phyloP scores from a whole-genome alignment of 768 basidiomycete species.

The Sarcodon sp. region DNA sequence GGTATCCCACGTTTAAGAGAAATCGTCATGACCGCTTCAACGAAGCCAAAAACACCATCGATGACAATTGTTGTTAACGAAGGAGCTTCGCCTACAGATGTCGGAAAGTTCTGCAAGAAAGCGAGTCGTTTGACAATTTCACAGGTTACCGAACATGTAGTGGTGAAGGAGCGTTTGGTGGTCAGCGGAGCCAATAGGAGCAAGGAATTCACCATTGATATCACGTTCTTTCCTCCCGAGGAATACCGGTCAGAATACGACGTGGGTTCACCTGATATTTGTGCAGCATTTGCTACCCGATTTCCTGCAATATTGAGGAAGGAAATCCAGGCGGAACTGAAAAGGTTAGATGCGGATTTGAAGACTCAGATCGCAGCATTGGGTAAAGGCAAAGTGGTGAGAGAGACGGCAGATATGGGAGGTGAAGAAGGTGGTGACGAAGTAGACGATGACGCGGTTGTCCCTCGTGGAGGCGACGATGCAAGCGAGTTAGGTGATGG shows the following conservation, averaged over 20 bases:
- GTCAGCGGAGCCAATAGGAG: slow-evolving; percentile 55
- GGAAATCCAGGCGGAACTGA: slow-evolving; percentile 80
- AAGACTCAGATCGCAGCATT: slow-evolving; percentile 70
- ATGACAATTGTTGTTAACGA: slow-evolving; percentile 75
- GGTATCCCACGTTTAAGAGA: slow-evolving; percentile 98
- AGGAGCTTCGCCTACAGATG: slow-evolving; percentile 35
- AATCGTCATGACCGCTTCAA: slow-evolving; percentile 98
- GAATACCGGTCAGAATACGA: slow-evolving; percentile 83
- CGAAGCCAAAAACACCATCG: slow-evolving; percentile 92
- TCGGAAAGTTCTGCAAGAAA: slow-evolving; percentile 77
- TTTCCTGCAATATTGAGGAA: slow-evolving; percentile 77
- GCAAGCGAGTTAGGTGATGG: slow-evolving; percentile 72
- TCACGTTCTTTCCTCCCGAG: slow-evolving; percentile 74
- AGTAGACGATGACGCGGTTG: slow-evolving; percentile 35
- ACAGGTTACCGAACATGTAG: slow-evolving; percentile 74
- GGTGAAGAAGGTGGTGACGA: slow-evolving; percentile 41
- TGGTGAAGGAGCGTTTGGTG: slow-evolving; percentile 67
- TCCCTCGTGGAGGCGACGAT: slow-evolving; percentile 38
- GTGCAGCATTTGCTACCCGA: slow-evolving; percentile 53
- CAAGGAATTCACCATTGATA: slow-evolving; percentile 68
- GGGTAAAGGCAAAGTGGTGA: slow-evolving; percentile 61
- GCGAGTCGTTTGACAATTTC: slow-evolving; percentile 79
- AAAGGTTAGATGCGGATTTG: slow-evolving; percentile 67
- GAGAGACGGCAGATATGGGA: slow-evolving; percentile 27
- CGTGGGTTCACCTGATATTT: slow-evolving; percentile 57